phyloP scores from a whole-genome alignment of 805 yeast species.

The Debaryomyces maramus region DNA sequence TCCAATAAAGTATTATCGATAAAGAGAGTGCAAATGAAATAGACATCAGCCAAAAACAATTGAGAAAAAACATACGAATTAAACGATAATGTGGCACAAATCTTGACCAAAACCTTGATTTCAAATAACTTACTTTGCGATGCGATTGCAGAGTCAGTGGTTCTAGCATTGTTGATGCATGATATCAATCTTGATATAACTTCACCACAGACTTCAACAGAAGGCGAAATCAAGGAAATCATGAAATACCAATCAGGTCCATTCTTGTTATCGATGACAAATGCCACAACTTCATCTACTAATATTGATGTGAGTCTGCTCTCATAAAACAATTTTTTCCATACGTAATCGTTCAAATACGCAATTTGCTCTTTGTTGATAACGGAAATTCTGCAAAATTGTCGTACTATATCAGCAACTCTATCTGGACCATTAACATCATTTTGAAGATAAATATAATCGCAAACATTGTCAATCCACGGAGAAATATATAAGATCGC shows the following conservation, averaged over 20 bases:
- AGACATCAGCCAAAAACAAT: constrained; percentile 67
- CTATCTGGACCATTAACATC: constrained; percentile 60
- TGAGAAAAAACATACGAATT: constrained; percentile 64
- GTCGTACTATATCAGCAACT: constrained; percentile 60
- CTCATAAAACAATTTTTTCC: constrained; percentile 67
- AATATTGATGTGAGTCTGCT: constrained; percentile 56
- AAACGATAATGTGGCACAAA: constrained; percentile 66
- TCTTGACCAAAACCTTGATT: constrained; percentile 62
- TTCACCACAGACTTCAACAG: constrained; percentile 69
- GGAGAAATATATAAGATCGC: constrained; percentile 60
- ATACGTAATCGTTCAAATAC: constrained; percentile 57
- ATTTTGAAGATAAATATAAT: constrained; percentile 53
- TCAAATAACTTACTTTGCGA: constrained; percentile 62
- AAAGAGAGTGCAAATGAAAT: constrained; percentile 63
- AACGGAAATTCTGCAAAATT: constrained; percentile 59
- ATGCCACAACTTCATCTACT: constrained; percentile 72
- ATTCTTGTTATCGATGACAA: constrained; percentile 75
- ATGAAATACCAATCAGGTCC: constrained; percentile 66
- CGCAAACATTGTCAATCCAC: constrained; percentile 70
- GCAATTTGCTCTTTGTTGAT: constrained; percentile 48
- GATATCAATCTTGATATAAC: constrained; percentile 57
- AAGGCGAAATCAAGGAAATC: constrained; percentile 67
- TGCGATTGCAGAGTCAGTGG: constrained; percentile 38
- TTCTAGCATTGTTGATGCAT: constrained; percentile 52
- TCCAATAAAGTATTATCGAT: constrained; percentile 53